Base-by-base conservation (phyloP, 2,329 filamentous ascomycete genomes). In the Thermothelomyces thermophilus region DNA sequence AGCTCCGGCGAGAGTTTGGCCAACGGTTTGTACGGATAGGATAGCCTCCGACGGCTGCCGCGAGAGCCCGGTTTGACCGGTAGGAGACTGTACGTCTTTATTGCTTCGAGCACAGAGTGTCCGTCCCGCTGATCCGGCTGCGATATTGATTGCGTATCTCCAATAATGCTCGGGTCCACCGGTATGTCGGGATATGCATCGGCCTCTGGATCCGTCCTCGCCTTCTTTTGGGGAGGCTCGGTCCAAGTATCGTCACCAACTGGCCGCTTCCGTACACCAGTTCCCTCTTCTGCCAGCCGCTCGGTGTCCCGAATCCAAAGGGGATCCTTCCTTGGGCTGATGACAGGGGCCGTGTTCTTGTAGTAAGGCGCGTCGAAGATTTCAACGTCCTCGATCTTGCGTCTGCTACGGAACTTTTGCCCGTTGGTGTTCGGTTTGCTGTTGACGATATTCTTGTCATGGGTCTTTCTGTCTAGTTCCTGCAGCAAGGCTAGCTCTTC, bases 331-430 rank as follows among this genome's bases (percentile, higher is more conserved):
- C 33, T 55, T 8, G 51, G 24, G 37, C 36, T 40, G n/a, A 30
- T 20, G 9, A 48, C 24, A 33, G 48, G 47, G 11, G 50, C 51
- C 39, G 51, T 55, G 55, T 64, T 50, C 50, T 63, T 63, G 59
- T 79, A 79, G 24, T 76, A 72, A 2, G 75, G 75, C 1, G 75
- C 75, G 45, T 70, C 68, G 24, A 79, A 60, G n/a, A 71, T 66
- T 31, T 74, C 73, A 16, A 79, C 68, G 43, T 73, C 71, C 9
- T 68, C 41, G 71, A 66, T 56, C 58, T 56, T 63, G 52, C 56
- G 51, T 70, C 64, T 46, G 70, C 64, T 53, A 50, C 45, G 57
- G 55, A 58, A 61, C 47, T 58, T 61, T n/a, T 57, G 52, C 26
- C 56, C 56, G 34, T 61, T 58, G 16, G 48, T 51, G 39, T 58